phyloP scores from a whole-genome alignment of 1,139 yeast genomes.

The Scheffersomyces segobiensis region DNA sequence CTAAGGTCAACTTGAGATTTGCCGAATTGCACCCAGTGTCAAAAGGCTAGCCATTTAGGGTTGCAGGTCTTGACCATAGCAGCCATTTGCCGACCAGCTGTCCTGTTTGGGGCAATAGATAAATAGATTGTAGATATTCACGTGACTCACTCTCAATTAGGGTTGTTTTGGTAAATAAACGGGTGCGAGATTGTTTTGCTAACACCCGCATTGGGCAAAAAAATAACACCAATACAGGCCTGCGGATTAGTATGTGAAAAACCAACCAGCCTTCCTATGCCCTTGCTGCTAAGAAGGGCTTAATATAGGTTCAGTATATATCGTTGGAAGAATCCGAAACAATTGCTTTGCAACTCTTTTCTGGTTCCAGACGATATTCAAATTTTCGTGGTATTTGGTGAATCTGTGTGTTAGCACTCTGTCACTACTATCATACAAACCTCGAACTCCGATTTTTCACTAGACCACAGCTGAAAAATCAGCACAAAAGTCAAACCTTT shows the following conservation, averaged over 20 bases:
- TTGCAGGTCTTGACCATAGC: neutral
- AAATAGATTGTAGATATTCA: constrained; percentile 4
- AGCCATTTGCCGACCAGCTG: neutral
- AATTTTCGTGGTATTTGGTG: neutral
- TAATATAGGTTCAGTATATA: neutral
- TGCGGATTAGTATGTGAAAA: neutral
- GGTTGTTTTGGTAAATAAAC: constrained; percentile 10
- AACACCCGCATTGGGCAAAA: constrained; percentile 12
- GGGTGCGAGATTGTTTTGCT: constrained; percentile 6
- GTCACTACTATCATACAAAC: neutral
- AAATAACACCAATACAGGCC: constrained; percentile 5
- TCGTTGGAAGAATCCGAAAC: neutral
- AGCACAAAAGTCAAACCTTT: neutral
- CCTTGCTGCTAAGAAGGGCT: neutral
- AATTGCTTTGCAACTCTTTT: neutral
- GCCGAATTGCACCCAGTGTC: neutral
- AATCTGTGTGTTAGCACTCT: neutral
- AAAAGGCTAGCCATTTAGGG: neutral
- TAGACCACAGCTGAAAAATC: neutral
- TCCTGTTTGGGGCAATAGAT: constrained; percentile 1
- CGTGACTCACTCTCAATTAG: constrained; percentile 10
- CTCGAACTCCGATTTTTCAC: neutral
- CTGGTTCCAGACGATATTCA: neutral
- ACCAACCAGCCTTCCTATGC: neutral
- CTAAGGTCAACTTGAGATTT: neutral